phyloP scores from a whole-genome alignment of 768 basidiomycete species.

The Strobilomyces confusus region DNA sequence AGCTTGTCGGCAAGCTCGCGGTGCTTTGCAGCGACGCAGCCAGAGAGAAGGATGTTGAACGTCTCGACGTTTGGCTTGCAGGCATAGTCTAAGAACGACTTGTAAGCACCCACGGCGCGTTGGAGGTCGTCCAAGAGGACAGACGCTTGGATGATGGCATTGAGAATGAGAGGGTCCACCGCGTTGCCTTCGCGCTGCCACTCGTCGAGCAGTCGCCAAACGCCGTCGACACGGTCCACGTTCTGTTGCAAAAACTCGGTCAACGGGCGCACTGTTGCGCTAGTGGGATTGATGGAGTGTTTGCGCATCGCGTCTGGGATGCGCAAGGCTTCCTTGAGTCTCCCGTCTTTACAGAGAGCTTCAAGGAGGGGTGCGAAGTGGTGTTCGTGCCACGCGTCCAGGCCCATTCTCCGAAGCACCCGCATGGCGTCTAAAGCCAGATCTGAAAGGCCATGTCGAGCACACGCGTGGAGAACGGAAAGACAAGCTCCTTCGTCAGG shows the following conservation, averaged over 20 bases:
- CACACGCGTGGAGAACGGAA: slow-evolving; percentile 68
- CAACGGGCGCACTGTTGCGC: slow-evolving; percentile 53
- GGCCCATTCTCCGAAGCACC: slow-evolving; percentile 45
- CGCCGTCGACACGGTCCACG: slow-evolving; percentile 54
- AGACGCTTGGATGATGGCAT: slow-evolving; percentile 63
- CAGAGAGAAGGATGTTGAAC: slow-evolving; percentile 66
- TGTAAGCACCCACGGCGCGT: slow-evolving; percentile 76
- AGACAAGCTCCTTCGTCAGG: slow-evolving; percentile 76
- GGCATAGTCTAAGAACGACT: slow-evolving; percentile 51
- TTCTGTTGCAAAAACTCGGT: slow-evolving; percentile 43
- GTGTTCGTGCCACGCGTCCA: slow-evolving; percentile 55
- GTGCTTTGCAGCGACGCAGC: slow-evolving; percentile 56
- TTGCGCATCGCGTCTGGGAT: slow-evolving; percentile 58
- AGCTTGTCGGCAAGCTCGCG: slow-evolving; percentile 66
- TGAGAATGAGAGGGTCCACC: slow-evolving; percentile 58
- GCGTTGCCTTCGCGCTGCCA: slow-evolving; percentile 48
- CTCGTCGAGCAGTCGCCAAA: slow-evolving; percentile 62
- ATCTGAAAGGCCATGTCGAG: slow-evolving; percentile 64
- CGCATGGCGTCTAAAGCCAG: slow-evolving; percentile 65
- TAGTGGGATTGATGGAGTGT: slow-evolving; percentile 44
- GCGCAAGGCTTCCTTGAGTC: slow-evolving; percentile 60
- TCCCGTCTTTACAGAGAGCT: slow-evolving; percentile 55
- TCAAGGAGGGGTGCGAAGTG: slow-evolving; percentile 79
- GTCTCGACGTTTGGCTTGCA: slow-evolving; percentile 58
- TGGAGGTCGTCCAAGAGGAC: slow-evolving; percentile 61